These are phyloP conservation scores for Toxicodendron radicans DNA, from an alignment of 345 rosid genomes.

Conservation along the genomic window DNA sequence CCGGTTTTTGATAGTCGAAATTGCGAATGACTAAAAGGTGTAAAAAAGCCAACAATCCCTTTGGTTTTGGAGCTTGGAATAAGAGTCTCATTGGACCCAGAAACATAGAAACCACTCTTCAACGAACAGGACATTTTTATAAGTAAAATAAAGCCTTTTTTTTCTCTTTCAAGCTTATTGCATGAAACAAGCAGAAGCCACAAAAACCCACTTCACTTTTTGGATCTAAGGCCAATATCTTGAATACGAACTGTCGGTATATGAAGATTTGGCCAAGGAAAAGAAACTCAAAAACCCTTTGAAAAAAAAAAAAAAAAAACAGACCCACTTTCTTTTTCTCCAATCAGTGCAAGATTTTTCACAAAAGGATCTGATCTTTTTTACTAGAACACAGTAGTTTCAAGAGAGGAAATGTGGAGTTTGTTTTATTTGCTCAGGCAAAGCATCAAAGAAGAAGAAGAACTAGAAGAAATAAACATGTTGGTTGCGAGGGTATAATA, in stretches of 20 bases:
- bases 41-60: constrained; percentile 23
- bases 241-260: not conserved
- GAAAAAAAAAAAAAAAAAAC: not conserved
- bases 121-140: too few species aligned
- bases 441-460: not conserved
- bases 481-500: not conserved
- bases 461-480: not conserved
- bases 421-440: not conserved
- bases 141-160: not conserved
- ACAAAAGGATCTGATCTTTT: constrained; percentile 2
- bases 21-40: constrained; percentile 24
- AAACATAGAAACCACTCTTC: constrained; percentile 12
- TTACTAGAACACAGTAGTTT: not conserved
- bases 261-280: not conserved
- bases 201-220: constrained; percentile 7
- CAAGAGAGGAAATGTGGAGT: not conserved
- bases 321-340: constrained; percentile 15
- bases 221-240: not conserved
- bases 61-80: constrained; percentile 17
- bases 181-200: not conserved
- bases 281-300: not conserved
- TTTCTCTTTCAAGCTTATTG: not conserved
- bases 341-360: constrained; percentile 15
- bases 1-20: constrained; percentile 27
- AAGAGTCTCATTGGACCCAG: constrained; percentile 27